Conservation (phyloP, 2,329 filamentous ascomycete genomes). For the Beauveria brongniartii region DNA sequence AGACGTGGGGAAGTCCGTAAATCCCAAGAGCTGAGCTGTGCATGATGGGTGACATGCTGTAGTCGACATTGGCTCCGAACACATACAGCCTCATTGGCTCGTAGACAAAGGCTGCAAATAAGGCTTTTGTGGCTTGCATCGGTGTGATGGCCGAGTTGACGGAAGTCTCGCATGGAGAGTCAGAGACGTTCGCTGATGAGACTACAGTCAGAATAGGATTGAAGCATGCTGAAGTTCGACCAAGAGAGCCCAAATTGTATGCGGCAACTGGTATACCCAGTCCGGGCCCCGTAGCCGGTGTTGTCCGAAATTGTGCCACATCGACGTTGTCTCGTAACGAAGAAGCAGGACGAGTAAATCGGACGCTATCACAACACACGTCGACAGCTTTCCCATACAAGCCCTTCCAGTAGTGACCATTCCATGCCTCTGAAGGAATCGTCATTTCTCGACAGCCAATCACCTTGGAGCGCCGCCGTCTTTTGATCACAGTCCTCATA, state of each 20-base stretch:
- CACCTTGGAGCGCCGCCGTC: constrained; percentile 49
- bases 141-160: constrained; percentile 41
- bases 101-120: constrained; percentile 59
- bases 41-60: constrained; percentile 71
- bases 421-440: constrained; percentile 43
- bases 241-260: constrained; percentile 56
- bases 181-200: constrained; percentile 32
- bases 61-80: constrained; percentile 62
- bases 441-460: constrained; percentile 47
- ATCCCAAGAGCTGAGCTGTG: constrained; percentile 61
- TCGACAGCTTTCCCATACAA: constrained; percentile 50
- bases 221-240: constrained; percentile 57
- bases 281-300: constrained; percentile 33
- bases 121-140: constrained; percentile 52
- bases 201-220: constrained; percentile 43
- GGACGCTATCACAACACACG: constrained; percentile 53
- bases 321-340: constrained; percentile 56
- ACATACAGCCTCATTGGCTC: constrained; percentile 67
- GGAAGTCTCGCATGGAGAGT: constrained; percentile 14
- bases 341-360: constrained; percentile 49
- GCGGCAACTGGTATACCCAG: constrained; percentile 47
- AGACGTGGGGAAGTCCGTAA: constrained; percentile 62
- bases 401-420: constrained; percentile 43
- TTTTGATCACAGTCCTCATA: constrained; percentile 40
- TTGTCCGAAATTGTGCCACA: constrained; percentile 46